A percentile compares a stretch with the other conserved stretches of the same genome.
phyloP scores from a whole-genome alignment of 2,329 filamentous ascomycete species.

The Aschersonia sp. region DNA sequence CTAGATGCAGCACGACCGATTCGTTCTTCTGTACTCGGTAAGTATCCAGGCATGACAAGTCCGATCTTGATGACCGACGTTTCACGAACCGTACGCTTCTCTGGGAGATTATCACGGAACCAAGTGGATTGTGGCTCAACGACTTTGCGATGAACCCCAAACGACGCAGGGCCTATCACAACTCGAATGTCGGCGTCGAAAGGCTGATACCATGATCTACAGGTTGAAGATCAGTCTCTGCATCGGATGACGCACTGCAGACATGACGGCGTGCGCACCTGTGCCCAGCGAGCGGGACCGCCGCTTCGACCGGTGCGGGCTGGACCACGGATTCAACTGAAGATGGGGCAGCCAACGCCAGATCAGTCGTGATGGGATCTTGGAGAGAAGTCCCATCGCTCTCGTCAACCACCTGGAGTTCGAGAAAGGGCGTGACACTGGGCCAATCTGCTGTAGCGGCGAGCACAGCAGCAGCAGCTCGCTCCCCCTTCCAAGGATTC shows the following conservation, averaged over 20 bases:
- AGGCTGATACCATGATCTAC: constrained; percentile 16
- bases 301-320: no score
- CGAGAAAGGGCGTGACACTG: constrained; percentile 1
- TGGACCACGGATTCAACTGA: no score
- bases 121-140: constrained; percentile 17
- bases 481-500: constrained; percentile 15
- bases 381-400: background rate
- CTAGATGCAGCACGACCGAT: constrained; percentile 9
- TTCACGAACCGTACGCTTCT: constrained; percentile 10
- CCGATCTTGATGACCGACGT: background rate
- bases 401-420: background rate
- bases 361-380: background rate
- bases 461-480: background rate
- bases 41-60: background rate
- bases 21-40: constrained; percentile 11
- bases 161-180: constrained; percentile 9
- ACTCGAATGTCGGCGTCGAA: constrained; percentile 19
- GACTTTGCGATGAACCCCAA: constrained; percentile 20
- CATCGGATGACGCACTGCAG: no score
- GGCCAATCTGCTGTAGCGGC: background rate
- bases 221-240: background rate
- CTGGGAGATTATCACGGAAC: constrained; percentile 18
- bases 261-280: constrained; percentile 6
- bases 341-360: no score
- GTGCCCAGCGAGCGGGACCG: constrained; percentile 10